Evolutionary conservation across 1,139 yeast genomes (phyloP).

Genomic region (Taiozyma onychis): DNA sequence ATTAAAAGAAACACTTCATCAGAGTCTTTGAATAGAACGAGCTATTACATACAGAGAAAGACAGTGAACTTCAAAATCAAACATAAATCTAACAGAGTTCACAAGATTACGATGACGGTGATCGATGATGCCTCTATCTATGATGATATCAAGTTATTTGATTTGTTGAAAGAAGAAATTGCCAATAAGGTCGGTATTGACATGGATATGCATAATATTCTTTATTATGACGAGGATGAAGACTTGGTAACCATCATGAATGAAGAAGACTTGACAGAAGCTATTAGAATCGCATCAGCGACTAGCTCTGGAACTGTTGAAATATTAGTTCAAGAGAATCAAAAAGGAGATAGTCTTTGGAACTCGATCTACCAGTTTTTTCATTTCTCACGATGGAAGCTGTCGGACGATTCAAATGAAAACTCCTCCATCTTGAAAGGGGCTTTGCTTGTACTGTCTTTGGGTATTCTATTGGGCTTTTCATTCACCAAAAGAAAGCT

Average conservation of each 20-base stretch:
- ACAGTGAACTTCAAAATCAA: constrained; percentile 19
- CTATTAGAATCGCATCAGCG: constrained; percentile 15
- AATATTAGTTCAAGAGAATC: constrained; percentile 4
- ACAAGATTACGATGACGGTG: constrained; percentile 20
- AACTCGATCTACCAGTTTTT: constrained; percentile 2
- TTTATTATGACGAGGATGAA: constrained; percentile 30
- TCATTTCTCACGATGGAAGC: neutral
- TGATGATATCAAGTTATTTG: constrained; percentile 19
- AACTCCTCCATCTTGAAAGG: constrained; percentile 5
- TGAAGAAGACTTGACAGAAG: constrained; percentile 29
- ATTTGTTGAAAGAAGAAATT: constrained; percentile 24
- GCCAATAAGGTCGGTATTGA: constrained; percentile 21
- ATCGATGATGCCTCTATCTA: constrained; percentile 14
- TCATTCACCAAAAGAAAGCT: constrained; percentile 5
- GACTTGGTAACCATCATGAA: constrained; percentile 27
- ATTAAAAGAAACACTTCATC: constrained; percentile 15
- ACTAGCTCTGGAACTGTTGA: constrained; percentile 9
- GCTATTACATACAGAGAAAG: constrained; percentile 16
- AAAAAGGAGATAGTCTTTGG: neutral
- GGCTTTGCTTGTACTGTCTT: constrained; percentile 7
- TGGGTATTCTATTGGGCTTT: constrained; percentile 11
- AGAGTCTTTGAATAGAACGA: constrained; percentile 19
- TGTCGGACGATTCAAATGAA: neutral
- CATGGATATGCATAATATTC: constrained; percentile 21
- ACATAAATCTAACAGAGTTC: constrained; percentile 9